Evolutionary conservation across 805 yeast species (phyloP).

Genomic region (Wickerhamomyces mucosus): DNA sequence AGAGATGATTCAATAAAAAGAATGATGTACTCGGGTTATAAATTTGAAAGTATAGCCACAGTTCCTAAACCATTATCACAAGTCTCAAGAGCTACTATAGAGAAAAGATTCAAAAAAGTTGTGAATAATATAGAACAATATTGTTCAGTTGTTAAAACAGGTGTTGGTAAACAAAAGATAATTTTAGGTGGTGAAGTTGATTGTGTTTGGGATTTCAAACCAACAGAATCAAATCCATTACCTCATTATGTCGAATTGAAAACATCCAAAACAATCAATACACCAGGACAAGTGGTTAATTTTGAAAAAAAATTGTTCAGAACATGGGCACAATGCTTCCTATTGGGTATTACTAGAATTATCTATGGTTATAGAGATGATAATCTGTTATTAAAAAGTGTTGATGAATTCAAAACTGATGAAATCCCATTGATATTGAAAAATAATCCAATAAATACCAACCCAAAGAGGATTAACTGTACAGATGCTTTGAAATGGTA

Average conservation of each 20-base stretch:
- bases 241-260: constrained; percentile 81
- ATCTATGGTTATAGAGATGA: constrained; percentile 85
- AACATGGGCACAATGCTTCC: constrained; percentile 91
- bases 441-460: constrained; percentile 32
- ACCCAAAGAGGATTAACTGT: constrained; percentile 50
- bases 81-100: constrained; percentile 57
- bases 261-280: constrained; percentile 48
- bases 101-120: constrained; percentile 45
- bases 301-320: constrained; percentile 72
- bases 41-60: constrained; percentile 76
- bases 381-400: constrained; percentile 45
- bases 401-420: constrained; percentile 71
- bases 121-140: constrained; percentile 74
- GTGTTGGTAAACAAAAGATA: constrained; percentile 63
- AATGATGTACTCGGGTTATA: constrained; percentile 63
- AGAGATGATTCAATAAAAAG: constrained; percentile 21
- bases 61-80: constrained; percentile 68
- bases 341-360: constrained; percentile 74
- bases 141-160: constrained; percentile 72
- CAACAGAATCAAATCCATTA: constrained; percentile 34
- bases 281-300: constrained; percentile 45
- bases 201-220: constrained; percentile 77
- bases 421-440: constrained; percentile 67
- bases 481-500: constrained; percentile 78
- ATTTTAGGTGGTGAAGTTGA: constrained; percentile 88